Percentiles rank a stretch among this genome's conserved stretches.
Conservation (phyloP, 257 asterid species). For the Solanum phureja region DNA sequence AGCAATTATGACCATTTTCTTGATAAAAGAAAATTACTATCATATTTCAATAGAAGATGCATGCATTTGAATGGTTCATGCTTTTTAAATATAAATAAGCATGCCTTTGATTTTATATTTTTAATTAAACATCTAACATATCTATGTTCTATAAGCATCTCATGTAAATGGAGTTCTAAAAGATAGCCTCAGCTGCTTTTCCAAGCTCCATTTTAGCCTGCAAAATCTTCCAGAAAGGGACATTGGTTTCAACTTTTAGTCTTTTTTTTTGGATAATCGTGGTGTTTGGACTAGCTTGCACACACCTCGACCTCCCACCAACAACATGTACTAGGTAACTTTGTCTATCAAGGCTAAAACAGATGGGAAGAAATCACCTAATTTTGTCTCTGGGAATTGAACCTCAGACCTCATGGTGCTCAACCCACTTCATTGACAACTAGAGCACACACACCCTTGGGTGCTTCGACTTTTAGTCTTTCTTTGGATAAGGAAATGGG, state of each 20-base stretch:
- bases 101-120: background rate
- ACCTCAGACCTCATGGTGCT: background rate
- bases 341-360: background rate
- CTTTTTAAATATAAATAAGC: background rate
- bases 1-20: background rate
- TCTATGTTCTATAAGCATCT: background rate
- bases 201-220: background rate
- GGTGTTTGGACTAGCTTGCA: background rate
- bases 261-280: background rate
- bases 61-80: background rate
- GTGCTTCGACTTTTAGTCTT: background rate
- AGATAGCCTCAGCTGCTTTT: background rate
- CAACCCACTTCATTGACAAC: background rate
- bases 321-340: background rate
- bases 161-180: background rate
- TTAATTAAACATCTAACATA: background rate
- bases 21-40: background rate
- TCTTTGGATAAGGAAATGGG: background rate
- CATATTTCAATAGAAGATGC: background rate
- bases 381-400: background rate
- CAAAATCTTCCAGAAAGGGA: background rate
- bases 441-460: background rate
- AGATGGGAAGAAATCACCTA: background rate
- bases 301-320: background rate
- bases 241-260: background rate